These are phyloP conservation scores for Draba incana DNA, from an alignment of 345 rosid genomes.

Conservation along the genomic window DNA sequence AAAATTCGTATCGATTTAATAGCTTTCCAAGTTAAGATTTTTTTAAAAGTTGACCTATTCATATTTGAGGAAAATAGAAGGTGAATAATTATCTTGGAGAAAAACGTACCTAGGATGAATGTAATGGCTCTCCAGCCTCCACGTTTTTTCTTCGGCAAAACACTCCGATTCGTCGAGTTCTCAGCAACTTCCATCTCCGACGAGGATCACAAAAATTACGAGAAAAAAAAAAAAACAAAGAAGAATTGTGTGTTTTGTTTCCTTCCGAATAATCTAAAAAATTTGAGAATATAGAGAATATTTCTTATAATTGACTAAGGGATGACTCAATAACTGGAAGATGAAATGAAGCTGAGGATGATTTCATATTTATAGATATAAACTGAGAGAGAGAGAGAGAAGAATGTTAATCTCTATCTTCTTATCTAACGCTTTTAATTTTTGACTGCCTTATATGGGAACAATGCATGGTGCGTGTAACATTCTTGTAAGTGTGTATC, in stretches of 20 bases:
- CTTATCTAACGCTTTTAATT: constrained; percentile 1
- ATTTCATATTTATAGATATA: constrained; percentile 24
- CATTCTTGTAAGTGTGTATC: background rate
- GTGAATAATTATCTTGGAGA: background rate
- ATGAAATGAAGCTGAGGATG: constrained; percentile 37
- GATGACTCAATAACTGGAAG: constrained; percentile 18
- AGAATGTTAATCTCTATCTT: constrained; percentile 12
- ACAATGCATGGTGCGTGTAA: constrained; percentile 7
- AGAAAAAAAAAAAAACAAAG: background rate
- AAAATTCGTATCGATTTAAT: background rate
- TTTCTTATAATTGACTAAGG: constrained; percentile 10
- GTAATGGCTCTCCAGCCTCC: constrained; percentile 91
- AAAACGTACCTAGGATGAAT: constrained; percentile 58
- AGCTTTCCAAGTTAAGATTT: background rate
- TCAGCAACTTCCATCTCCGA: constrained; percentile 31
- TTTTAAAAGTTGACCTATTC: background rate
- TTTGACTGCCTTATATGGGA: background rate
- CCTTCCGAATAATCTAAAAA: background rate
- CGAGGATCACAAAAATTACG: constrained; percentile 2
- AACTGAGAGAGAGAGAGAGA: background rate
- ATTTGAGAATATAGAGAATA: background rate
- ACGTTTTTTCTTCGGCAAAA: constrained; percentile 44
- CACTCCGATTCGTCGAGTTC: constrained; percentile 4
- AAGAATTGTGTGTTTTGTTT: background rate
- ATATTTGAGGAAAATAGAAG: background rate